Conservation (phyloP, 345 rosid genomes). For the Conringia planisiliqua region DNA sequence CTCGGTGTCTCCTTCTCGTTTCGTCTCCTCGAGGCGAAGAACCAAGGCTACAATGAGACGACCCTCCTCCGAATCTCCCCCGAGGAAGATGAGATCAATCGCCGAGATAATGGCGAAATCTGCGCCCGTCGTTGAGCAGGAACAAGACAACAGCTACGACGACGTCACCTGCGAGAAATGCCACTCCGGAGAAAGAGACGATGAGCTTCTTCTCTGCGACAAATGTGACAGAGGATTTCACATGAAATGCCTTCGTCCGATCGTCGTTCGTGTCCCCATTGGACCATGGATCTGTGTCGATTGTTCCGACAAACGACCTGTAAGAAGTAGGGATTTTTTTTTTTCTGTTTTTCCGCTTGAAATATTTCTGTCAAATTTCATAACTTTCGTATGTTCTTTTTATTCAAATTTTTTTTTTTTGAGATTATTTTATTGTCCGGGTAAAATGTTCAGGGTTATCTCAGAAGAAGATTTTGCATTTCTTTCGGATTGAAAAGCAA, state of each 20-base stretch:
- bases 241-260: constrained; percentile 85
- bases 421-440: constrained; percentile 7
- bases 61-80: constrained; percentile 45
- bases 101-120: constrained; percentile 57
- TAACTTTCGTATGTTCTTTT: not conserved
- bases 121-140: constrained; percentile 38
- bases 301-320: constrained; percentile 71
- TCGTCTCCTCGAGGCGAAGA: constrained; percentile 42
- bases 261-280: constrained; percentile 70
- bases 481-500: constrained; percentile 67
- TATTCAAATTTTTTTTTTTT: not conserved
- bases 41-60: constrained; percentile 42
- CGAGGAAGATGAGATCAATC: constrained; percentile 51
- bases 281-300: constrained; percentile 76
- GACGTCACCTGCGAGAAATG: constrained; percentile 67
- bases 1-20: constrained; percentile 33
- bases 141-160: constrained; percentile 37
- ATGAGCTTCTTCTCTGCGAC: constrained; percentile 75
- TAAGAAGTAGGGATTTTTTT: constrained; percentile 63
- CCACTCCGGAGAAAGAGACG: constrained; percentile 59
- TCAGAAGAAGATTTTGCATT: constrained; percentile 79
- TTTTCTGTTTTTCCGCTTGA: not conserved
- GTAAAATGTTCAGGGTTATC: constrained; percentile 52
- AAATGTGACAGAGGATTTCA: constrained; percentile 89
- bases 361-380: not conserved